Evolutionary conservation across 1,284 basidiomycete species (phyloP).

Genomic region (Cryptococcus sp.): DNA sequence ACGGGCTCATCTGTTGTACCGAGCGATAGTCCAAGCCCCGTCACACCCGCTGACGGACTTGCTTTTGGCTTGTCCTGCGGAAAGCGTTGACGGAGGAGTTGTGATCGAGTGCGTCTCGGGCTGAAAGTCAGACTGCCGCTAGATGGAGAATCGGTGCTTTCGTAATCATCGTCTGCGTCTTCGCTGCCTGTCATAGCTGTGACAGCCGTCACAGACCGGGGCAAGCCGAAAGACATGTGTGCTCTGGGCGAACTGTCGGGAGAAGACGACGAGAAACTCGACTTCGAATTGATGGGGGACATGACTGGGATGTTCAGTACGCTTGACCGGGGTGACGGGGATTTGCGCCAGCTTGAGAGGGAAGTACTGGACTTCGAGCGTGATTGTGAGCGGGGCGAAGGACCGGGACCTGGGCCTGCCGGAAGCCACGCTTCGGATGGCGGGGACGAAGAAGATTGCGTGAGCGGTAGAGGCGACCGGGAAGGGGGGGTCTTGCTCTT

Average conservation of each 20-base stretch:
- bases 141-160: conserved; percentile 39
- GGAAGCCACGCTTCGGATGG: conserved; percentile 13
- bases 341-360: conserved; percentile 17
- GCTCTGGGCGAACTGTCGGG: conserved; percentile 10
- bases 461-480: neutral
- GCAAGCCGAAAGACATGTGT: conserved; percentile 3
- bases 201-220: conserved; percentile 12
- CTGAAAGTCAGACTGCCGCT: conserved; percentile 42
- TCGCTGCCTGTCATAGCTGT: conserved; percentile 34
- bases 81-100: conserved; percentile 11
- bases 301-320: conserved; percentile 23
- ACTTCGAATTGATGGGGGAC: conserved; percentile 26
- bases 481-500: conserved; percentile 8
- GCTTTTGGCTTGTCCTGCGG: conserved; percentile 6
- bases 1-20: conserved; percentile 6
- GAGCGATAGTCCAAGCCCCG: conserved; percentile 17
- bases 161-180: conserved; percentile 49
- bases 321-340: conserved; percentile 27
- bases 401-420: conserved; percentile 8
- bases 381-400: neutral
- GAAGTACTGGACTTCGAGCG: conserved; percentile 25
- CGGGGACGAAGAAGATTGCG: neutral
- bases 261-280: conserved; percentile 10
- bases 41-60: neutral
- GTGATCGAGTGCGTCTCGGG: conserved; percentile 26